Conservation (phyloP, 75 land plant species). For the Pinus albicaulis region DNA sequence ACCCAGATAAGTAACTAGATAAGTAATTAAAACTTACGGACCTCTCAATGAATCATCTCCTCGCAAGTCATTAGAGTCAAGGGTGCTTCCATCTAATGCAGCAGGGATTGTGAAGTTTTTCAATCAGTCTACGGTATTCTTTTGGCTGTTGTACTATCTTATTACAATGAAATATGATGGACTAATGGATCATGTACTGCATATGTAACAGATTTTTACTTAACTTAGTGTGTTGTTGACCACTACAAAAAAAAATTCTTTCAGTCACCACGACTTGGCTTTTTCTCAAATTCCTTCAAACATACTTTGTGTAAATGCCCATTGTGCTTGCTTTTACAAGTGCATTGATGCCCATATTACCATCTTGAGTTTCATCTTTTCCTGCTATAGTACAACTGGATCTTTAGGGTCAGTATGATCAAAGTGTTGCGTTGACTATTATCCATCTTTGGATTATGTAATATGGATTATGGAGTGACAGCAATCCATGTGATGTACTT, state of each 20-base stretch:
- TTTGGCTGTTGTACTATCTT: slow-evolving; percentile 76
- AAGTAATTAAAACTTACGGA: no score
- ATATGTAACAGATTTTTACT: no score
- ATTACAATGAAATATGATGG: slow-evolving; percentile 85
- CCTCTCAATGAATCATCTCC: no score
- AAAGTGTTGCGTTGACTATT: slow-evolving; percentile 38
- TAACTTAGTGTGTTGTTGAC: slow-evolving; percentile 86
- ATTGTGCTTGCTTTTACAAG: slow-evolving; percentile 75
- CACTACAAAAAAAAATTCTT: slow-evolving; percentile 69
- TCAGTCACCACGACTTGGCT: slow-evolving; percentile 88
- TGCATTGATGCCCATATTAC: slow-evolving; percentile 71
- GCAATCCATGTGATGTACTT: slow-evolving; percentile 73
- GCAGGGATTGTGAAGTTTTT: slow-evolving; percentile 66
- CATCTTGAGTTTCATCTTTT: slow-evolving; percentile 67
- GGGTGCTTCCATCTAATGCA: slow-evolving; percentile 47
- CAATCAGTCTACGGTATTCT: slow-evolving; percentile 68
- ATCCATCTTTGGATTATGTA: slow-evolving; percentile 52
- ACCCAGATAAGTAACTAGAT: no score
- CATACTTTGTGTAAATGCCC: slow-evolving; percentile 84
- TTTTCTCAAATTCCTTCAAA: slow-evolving; percentile 52
- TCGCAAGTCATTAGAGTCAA: no score
- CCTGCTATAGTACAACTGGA: slow-evolving; percentile 68
- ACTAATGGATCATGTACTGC: slow-evolving; percentile 70
- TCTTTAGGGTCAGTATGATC: slow-evolving; percentile 57
- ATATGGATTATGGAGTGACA: slow-evolving; percentile 79